Base-by-base conservation (phyloP, 1,284 basidiomycete species). In the Ganoderma lingzhi region DNA sequence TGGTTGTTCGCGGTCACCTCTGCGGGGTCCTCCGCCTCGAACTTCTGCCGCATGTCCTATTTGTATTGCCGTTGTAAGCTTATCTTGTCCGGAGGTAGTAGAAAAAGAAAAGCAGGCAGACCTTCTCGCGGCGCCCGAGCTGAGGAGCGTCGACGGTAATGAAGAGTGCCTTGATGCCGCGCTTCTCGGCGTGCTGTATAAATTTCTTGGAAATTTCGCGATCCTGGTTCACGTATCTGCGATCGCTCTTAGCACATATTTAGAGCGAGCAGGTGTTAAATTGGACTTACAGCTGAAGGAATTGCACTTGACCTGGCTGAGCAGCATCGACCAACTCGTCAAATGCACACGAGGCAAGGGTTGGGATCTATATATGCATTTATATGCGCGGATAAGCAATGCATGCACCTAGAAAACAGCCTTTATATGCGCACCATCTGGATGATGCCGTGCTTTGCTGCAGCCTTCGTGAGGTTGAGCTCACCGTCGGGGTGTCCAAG, bases 401-500 rank as follows among this genome's bases (percentile, higher is more conserved):
- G 19, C 41, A 30, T 28, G 23, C 1, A 37, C 10, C 55, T 35
- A 19, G 39, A 8, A 55, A 32, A 55, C 5, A 55, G 53, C 15
- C 6, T 1, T 4, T 32, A 55, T 32, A 55, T 55, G 53, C 53
- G 53, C 53, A 93, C 95, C 96, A 97, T 97, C 76, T 97, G 96
- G 71, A 97, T 96, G 62, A 96, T 82, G 17, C 86, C 88, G 70
- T 93, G 86, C 76, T 91, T 91, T 69, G 88, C 94, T 0, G 95
- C 96, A 0, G 95, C 96, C 69, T 90, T 85, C 0, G 96, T 98
- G 58, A 98, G 79, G 76, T 91, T 93, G 14, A 97, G 84, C 81
- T 98, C 96, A n/a, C 96, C 96, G 68, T 97, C 94, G 0, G 96
- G 95, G 77, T 98, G 96, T 5, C 95, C 97, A 2, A 99, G 90